Base-by-base conservation (phyloP, 768 basidiomycete species). In the Suillus hirtellus region DNA sequence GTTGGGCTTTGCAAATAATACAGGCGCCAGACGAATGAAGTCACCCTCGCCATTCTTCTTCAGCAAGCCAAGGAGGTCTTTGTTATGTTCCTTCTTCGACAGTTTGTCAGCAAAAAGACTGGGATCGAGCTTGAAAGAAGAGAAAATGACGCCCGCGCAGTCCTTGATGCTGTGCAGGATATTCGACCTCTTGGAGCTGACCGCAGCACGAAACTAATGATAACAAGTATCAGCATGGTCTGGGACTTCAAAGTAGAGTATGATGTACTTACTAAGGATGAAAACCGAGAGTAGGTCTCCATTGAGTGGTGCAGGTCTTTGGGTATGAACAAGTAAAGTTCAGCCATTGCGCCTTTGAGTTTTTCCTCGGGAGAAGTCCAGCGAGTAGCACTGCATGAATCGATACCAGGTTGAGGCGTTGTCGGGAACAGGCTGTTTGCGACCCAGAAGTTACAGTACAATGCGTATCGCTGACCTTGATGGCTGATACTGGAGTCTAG, bases 101-200 rank as follows among this genome's bases (percentile, higher is more conserved):
- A 35, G 53, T 2, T 54, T 10, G 46, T 47, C 19, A 10, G 60
- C 43, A 50, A 60, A 47, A 14, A 50, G 44, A 21, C 3, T 60
- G 0, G 34, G 60, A n/a, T 60, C n/a, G 4, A 49, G 60, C 46
- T 47, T 47, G 44, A 46, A 60, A 14, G 60, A 27, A 47, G 60
- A 12, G 34, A 60, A 60, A 1, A 60, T 50, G 4, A 60, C 24
- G 2, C 60, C 44, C 6, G 46, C 60, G 5, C 60, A 44, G 34
- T 60, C 46, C 47, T 60, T 60, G 46, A 60, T 60, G 44, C 44
- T 60, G 44, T 47, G 43, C n/a, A 60, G 44, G 27, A 60, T 60
- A 31, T 60, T 60, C 1, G 46, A 60, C n/a, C 44, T 43, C 59
- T 60, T 10, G 8, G 43, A 47, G 44, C 59, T 47, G 34, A 60